Conservation (phyloP, 345 rosid species). For the Corchorus olitorius region DNA sequence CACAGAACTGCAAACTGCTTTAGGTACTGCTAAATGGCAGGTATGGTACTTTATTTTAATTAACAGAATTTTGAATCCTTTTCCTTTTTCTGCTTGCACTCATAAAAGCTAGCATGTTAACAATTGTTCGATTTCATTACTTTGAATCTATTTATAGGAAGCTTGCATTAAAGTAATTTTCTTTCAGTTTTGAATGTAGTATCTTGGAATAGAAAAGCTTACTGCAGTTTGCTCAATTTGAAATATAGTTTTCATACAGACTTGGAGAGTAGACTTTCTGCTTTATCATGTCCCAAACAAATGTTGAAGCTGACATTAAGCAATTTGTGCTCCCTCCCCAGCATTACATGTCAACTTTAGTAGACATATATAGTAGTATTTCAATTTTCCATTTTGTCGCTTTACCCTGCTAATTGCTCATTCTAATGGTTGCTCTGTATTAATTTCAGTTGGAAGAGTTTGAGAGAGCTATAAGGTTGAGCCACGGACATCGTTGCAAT, state of each 20-base stretch:
- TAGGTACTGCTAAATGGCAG: conserved; percentile 97
- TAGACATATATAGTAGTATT: not conserved
- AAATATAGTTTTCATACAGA: not conserved
- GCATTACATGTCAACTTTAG: not conserved
- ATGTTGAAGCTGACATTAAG: not conserved
- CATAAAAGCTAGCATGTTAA: not conserved
- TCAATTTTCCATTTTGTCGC: not conserved
- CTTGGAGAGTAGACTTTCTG: not conserved
- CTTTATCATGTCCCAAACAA: not conserved
- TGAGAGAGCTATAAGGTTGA: conserved; percentile 72
- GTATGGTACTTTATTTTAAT: conserved; percentile 28
- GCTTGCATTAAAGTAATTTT: not conserved
- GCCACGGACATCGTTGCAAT: conserved; percentile 52
- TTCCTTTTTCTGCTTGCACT: not conserved
- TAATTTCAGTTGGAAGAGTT: conserved; percentile 75
- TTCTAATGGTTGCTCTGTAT: not conserved
- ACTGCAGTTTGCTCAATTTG: conserved; percentile 4
- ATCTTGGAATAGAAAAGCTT: not conserved
- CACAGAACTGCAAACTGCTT: conserved; percentile 75
- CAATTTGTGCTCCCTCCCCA: not conserved
- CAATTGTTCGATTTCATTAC: not conserved
- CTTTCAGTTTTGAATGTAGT: not conserved
- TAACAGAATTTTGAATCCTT: not conserved
- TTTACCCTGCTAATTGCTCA: not conserved
- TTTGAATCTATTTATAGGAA: not conserved